Percentiles rank a stretch among this genome's conserved stretches.
Conservation (phyloP, 345 rosid genomes). For the Aquilaria sinensis region DNA sequence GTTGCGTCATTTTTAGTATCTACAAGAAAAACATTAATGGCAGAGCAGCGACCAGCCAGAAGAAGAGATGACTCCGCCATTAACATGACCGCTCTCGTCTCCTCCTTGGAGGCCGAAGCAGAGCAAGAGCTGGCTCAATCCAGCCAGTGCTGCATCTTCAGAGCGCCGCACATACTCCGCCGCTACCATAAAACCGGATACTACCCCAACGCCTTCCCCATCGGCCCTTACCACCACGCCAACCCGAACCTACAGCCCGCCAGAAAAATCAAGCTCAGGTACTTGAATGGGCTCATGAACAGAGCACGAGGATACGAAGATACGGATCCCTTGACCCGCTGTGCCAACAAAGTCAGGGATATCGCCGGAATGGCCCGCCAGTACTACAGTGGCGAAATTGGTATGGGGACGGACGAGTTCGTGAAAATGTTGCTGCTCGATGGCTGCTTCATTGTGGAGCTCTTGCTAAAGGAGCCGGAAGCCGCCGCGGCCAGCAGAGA, state of each 20-base stretch:
- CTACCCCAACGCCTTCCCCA: conserved; percentile 17
- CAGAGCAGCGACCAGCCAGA: too few species aligned
- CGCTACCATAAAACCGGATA: conserved; percentile 16
- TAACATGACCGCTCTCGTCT: too few species aligned
- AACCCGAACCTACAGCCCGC: not conserved
- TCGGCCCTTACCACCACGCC: conserved; percentile 21
- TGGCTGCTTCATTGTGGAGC: conserved; percentile 2
- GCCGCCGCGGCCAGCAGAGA: not conserved
- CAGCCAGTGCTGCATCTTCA: conserved; percentile 12
- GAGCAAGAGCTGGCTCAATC: not conserved
- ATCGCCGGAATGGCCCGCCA: conserved; percentile 14
- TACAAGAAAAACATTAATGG: too few species aligned
- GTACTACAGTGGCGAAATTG: conserved; percentile 8
- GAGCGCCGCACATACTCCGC: conserved; percentile 11
- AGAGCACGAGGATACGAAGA: not conserved
- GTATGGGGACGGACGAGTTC: not conserved
- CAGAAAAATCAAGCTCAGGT: conserved; percentile 14
- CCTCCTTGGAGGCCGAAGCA: too few species aligned
- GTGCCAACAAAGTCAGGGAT: not conserved
- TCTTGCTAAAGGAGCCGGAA: not conserved
- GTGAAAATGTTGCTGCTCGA: conserved; percentile 2
- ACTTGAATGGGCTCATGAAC: conserved; percentile 8
- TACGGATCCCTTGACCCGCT: not conserved
- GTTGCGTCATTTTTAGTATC: too few species aligned
- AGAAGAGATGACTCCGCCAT: too few species aligned